Base-by-base conservation (phyloP, 495 filamentous ascomycete genomes). In the Penicillium salamii region DNA sequence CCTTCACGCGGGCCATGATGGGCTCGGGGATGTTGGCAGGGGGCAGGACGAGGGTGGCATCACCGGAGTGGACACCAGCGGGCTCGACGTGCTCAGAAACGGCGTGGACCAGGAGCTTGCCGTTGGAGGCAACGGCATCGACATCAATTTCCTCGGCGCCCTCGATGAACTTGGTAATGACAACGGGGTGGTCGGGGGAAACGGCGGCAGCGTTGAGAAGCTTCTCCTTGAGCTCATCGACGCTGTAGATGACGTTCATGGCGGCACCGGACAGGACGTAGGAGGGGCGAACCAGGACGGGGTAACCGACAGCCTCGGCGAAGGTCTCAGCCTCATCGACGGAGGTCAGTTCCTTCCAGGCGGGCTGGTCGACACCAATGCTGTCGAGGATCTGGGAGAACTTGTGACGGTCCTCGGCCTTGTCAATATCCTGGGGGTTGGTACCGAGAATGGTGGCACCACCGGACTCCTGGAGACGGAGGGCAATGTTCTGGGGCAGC, bases 81-180 rank as follows among this genome's bases (percentile, higher is more conserved):
- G 93, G 89, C 77, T 98, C 92, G 32, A 98, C 84, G 69, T 97
- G 92, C 71, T 97, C 93, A 35, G 89, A 91, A 50, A 98, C 88
- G 54, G 95, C 92, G 70, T 98, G 92, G 34, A 95, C 77, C 17
- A 98, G 77, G 29, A 98, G 78, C 55, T 86, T 88, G 52, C 92
- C 92, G 53, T 85, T 78, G 34, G 86, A 88, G 19, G 89, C 92
- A 39, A 98, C 93, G 45, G 88, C 93, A 62, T 98, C 92, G 74
- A 96, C 92, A 68, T 98, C 92, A 55, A 98, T 97, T 63, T 98
- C 92, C 74, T 96, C 84, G 20, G 92, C 92, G 55, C 91, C 91
- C 69, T 96, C 90, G 53, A 98, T 97, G 72, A 95, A 97, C 71
- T 98, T 95, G 42, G 92, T 96, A 66, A 98, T 98, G 48, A 98